A percentile compares a stretch with the other conserved stretches of the same genome.
These are phyloP conservation scores for Linnemannia zychae DNA, from an alignment of 192 early-diverging fungal genomes.

Conservation along the genomic window DNA sequence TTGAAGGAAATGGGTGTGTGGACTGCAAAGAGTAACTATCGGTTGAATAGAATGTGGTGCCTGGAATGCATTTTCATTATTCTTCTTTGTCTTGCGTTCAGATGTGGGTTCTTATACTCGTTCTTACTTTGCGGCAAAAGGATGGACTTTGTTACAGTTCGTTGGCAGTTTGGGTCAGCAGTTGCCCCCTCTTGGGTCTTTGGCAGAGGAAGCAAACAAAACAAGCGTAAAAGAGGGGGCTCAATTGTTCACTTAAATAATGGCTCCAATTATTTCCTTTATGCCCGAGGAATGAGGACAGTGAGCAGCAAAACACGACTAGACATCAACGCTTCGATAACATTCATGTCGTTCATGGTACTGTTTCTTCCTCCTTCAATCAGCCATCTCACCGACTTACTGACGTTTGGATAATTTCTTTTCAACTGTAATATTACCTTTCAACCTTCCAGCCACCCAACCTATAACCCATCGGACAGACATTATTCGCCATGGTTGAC, in stretches of 20 bases:
- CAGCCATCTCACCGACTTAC: too few species aligned
- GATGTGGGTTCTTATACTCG: too few species aligned
- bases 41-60: neutral
- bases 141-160: neutral
- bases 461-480: neutral
- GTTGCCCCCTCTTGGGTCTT: neutral
- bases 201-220: neutral
- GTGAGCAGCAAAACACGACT: neutral
- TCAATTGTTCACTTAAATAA: neutral
- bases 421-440: neutral
- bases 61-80: neutral
- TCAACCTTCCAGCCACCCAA: too few species aligned
- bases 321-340: neutral
- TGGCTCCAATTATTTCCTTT: neutral
- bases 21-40: neutral
- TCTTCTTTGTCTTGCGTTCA: neutral
- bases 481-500: slow-evolving; percentile 72
- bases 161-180: neutral
- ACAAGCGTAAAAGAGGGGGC: neutral
- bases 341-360: too few species aligned
- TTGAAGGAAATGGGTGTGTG: neutral
- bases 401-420: too few species aligned
- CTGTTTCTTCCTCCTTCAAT: too few species aligned
- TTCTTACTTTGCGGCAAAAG: neutral
- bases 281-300: neutral